Conservation (phyloP, 2,329 filamentous ascomycete genomes). For the Fusarium sp. region DNA sequence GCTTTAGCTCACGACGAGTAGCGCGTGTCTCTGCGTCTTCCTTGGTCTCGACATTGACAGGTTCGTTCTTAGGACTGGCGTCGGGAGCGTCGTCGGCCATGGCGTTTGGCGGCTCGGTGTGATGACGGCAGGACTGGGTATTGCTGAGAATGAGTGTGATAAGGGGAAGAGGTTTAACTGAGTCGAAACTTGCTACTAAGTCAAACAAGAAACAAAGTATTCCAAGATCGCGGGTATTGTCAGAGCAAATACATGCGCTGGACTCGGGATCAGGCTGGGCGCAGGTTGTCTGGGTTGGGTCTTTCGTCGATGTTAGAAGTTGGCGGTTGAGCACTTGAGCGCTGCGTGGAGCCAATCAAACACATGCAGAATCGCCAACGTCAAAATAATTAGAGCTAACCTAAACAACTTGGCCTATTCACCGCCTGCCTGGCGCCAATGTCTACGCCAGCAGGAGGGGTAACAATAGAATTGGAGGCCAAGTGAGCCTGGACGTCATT, state of each 20-base stretch:
- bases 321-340: conserved; percentile 35
- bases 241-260: conserved; percentile 13
- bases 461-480: conserved; percentile 12
- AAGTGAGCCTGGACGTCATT: conserved; percentile 16
- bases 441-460: conserved; percentile 36
- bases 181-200: background rate
- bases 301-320: conserved; percentile 29
- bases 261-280: conserved; percentile 27
- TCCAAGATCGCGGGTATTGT: background rate
- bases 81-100: conserved; percentile 60
- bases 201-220: background rate
- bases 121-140: conserved; percentile 25
- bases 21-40: conserved; percentile 74
- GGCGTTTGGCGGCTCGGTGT: conserved; percentile 39
- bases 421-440: conserved; percentile 38
- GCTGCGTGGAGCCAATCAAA: conserved; percentile 44
- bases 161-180: background rate
- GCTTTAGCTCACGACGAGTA: conserved; percentile 71
- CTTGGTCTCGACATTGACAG: conserved; percentile 50
- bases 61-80: conserved; percentile 54
- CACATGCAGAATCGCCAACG: conserved; percentile 28
- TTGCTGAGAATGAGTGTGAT: conserved; percentile 3
- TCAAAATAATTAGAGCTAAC: conserved; percentile 37
- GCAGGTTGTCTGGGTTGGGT: conserved; percentile 37
- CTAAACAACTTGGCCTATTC: conserved; percentile 36